Conservation (phyloP, 2,329 filamentous ascomycete species). For the Paraconiothyrium sp. region DNA sequence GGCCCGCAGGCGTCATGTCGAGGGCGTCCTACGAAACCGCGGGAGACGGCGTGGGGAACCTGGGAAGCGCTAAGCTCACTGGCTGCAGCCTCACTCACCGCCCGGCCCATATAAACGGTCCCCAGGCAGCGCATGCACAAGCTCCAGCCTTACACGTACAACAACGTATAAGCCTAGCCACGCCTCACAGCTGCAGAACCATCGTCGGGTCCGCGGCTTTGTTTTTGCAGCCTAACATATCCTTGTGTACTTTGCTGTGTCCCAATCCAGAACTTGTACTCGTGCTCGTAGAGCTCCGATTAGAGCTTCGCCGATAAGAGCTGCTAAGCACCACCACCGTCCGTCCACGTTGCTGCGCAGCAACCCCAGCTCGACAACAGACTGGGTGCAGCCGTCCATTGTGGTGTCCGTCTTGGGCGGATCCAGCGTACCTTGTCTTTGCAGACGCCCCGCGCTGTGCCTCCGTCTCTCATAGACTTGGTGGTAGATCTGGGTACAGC, state of each 20-base stretch:
- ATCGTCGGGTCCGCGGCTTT: not conserved
- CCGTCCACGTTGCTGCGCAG: not conserved
- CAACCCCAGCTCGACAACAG: not conserved
- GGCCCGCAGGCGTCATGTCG: slow-evolving; percentile 6
- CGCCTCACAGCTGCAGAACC: slow-evolving; percentile 3
- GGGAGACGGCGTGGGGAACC: not conserved
- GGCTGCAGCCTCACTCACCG: slow-evolving; percentile 13
- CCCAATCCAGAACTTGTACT: not conserved
- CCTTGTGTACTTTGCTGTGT: not conserved
- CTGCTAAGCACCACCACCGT: not conserved
- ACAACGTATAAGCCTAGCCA: slow-evolving; percentile 12
- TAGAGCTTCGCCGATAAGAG: slow-evolving; percentile 18
- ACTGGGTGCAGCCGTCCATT: not conserved
- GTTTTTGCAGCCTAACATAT: slow-evolving; percentile 1
- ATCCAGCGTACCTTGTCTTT: not conserved
- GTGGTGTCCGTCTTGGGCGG: not conserved
- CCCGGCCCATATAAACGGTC: slow-evolving; percentile 13
- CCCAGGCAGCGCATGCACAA: slow-evolving; percentile 6
- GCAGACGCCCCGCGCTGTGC: not conserved
- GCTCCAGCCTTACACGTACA: slow-evolving; percentile 9
- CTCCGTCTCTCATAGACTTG: not conserved
- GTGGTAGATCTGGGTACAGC: slow-evolving; percentile 1
- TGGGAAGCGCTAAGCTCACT: not conserved
- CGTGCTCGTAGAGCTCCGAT: slow-evolving; percentile 6
- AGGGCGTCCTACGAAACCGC: slow-evolving; percentile 2